These are phyloP conservation scores for Mrakia frigida DNA, from an alignment of 768 basidiomycete genomes.

Conservation along the genomic window DNA sequence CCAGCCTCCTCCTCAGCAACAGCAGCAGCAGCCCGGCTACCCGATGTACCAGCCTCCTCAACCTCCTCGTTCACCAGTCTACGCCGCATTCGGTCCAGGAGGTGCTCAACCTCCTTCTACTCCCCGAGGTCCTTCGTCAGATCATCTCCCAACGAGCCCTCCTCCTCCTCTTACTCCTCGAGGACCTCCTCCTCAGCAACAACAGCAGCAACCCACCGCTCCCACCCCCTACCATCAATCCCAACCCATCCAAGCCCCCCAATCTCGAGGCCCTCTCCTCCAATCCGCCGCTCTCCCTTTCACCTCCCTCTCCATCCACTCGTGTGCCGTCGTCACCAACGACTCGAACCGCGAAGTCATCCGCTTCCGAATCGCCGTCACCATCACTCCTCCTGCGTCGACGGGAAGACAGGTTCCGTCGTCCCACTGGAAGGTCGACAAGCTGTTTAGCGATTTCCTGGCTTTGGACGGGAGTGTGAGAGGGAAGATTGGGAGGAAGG, in stretches of 20 bases:
- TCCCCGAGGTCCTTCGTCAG: neutral
- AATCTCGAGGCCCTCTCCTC: neutral
- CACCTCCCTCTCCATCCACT: slow-evolving; percentile 18
- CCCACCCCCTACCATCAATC: neutral
- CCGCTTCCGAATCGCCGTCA: slow-evolving; percentile 13
- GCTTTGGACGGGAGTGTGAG: slow-evolving; percentile 75
- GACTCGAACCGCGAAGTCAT: slow-evolving; percentile 17
- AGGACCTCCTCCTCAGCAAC: neutral
- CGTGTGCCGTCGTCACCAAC: slow-evolving; percentile 24
- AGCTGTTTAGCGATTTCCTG: slow-evolving; percentile 89
- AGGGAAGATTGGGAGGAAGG: slow-evolving; percentile 53
- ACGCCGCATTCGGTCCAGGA: slow-evolving; percentile 2
- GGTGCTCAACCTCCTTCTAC: neutral
- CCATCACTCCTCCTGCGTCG: slow-evolving; percentile 44
- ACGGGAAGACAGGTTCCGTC: neutral
- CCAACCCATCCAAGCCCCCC: too few species aligned
- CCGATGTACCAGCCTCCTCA: neutral
- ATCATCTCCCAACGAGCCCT: neutral
- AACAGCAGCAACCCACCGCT: slow-evolving; percentile 14
- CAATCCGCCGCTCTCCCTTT: slow-evolving; percentile 2
- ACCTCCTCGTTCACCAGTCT: neutral
- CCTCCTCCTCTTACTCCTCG: slow-evolving; percentile 11
- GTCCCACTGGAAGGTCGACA: slow-evolving; percentile 66
- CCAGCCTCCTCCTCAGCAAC: neutral
- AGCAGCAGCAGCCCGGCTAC: slow-evolving; percentile 1